phyloP scores from a whole-genome alignment of 257 asterid species.

The Solanum verrucosum region DNA sequence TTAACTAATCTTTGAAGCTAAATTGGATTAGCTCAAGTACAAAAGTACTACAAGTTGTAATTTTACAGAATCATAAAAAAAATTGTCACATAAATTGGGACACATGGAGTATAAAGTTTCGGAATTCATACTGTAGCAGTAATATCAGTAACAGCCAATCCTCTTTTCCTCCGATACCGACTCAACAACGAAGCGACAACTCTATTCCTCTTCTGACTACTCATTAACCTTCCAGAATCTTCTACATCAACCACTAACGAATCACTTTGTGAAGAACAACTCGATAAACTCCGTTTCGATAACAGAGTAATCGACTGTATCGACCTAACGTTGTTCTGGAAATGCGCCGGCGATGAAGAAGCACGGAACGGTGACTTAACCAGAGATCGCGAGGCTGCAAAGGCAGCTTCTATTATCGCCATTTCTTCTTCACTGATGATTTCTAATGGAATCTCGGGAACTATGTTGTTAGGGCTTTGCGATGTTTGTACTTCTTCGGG shows the following conservation, averaged over 20 bases:
- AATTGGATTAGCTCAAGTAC: background rate
- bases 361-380: background rate
- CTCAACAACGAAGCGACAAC: slow-evolving; percentile 40
- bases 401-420: slow-evolving; percentile 75
- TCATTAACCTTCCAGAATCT: slow-evolving; percentile 31
- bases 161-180: slow-evolving; percentile 55
- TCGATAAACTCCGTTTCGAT: slow-evolving; percentile 49
- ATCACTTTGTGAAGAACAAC: slow-evolving; percentile 24
- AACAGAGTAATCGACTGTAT: slow-evolving; percentile 40
- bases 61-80: background rate
- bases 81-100: background rate
- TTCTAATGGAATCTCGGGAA: slow-evolving; percentile 45
- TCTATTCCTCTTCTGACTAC: slow-evolving; percentile 26
- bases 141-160: slow-evolving; percentile 72
- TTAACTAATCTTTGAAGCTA: background rate
- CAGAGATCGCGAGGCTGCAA: slow-evolving; percentile 29
- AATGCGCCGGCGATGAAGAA: slow-evolving; percentile 13
- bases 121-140: slow-evolving; percentile 51
- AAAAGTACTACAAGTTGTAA: background rate
- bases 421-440: slow-evolving; percentile 66
- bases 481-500: slow-evolving; percentile 1
- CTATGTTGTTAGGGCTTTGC: background rate
- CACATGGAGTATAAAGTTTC: background rate
- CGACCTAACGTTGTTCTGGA: slow-evolving; percentile 25
- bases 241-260: slow-evolving; percentile 41